Conservation (phyloP, 2,329 filamentous ascomycete genomes). For the Aspergillus transmontanensis region DNA sequence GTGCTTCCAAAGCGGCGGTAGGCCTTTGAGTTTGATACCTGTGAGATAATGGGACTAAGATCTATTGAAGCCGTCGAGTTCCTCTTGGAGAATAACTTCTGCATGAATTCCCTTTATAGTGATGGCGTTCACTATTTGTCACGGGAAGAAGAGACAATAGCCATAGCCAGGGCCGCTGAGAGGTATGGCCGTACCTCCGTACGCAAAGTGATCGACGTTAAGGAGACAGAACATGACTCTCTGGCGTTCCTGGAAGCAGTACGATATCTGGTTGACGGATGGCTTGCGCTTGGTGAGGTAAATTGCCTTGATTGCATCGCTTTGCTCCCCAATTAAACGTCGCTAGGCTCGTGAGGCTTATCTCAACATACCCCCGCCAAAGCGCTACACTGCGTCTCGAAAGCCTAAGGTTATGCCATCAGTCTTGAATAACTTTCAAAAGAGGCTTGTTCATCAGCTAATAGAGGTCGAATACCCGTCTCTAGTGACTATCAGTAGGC, state of each 20-base stretch:
- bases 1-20: constrained; percentile 58
- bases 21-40: constrained; percentile 10
- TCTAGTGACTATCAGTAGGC: constrained; percentile 41
- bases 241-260: constrained; percentile 54
- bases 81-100: constrained; percentile 60
- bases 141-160: constrained; percentile 56
- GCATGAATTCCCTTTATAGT: constrained; percentile 58
- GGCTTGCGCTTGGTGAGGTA: constrained; percentile 42
- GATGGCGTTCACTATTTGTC: constrained; percentile 66
- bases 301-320: background rate
- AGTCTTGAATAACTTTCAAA: constrained; percentile 60
- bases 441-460: constrained; percentile 66
- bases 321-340: constrained; percentile 3
- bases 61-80: constrained; percentile 58
- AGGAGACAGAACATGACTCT: constrained; percentile 55
- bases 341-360: constrained; percentile 35
- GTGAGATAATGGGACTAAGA: constrained; percentile 11
- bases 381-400: constrained; percentile 18
- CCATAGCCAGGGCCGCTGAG: constrained; percentile 49
- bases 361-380: constrained; percentile 49
- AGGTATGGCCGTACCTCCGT: constrained; percentile 36
- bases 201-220: constrained; percentile 50
- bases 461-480: constrained; percentile 61
- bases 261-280: constrained; percentile 49
- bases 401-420: constrained; percentile 24